phyloP scores from a whole-genome alignment of 1,284 basidiomycete species.

The Neolentinus lepideus region DNA sequence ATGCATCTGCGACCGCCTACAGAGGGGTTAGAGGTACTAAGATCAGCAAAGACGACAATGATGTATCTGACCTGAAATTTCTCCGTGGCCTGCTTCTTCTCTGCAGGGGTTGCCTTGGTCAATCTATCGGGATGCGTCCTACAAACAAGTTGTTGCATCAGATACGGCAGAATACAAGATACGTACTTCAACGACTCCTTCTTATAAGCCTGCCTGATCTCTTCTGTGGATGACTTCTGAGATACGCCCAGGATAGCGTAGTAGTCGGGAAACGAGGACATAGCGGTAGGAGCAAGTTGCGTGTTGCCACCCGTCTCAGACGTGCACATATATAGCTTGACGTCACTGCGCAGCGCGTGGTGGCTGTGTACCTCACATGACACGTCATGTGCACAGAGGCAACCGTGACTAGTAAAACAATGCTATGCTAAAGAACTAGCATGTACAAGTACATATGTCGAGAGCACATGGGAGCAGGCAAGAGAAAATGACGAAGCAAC shows the following conservation, averaged over 20 bases:
- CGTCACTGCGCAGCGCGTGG: constrained; percentile 7
- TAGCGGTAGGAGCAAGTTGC: constrained; percentile 17
- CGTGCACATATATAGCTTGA: constrained; percentile 14
- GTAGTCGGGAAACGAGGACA: constrained; percentile 72
- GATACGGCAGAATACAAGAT: not conserved
- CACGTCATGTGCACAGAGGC: not conserved
- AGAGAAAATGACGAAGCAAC: not conserved
- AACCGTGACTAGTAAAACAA: not conserved
- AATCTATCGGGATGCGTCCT: constrained; percentile 90
- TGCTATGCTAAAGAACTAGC: not conserved
- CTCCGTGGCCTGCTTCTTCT: constrained; percentile 75
- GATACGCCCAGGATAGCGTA: constrained; percentile 58
- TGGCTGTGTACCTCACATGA: not conserved
- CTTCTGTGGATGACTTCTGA: constrained; percentile 58
- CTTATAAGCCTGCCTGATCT: constrained; percentile 80
- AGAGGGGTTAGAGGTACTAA: not conserved
- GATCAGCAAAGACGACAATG: not conserved
- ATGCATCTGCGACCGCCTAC: constrained; percentile 89
- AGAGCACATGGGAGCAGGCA: not conserved
- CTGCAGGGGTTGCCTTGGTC: constrained; percentile 62
- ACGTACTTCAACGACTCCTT: constrained; percentile 61
- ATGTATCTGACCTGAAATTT: constrained; percentile 56
- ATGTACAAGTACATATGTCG: not conserved
- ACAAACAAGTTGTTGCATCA: constrained; percentile 6
- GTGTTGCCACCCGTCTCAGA: constrained; percentile 20